phyloP scores from a whole-genome alignment of 208 protist genomes.

The Leishmania gerbilli region DNA sequence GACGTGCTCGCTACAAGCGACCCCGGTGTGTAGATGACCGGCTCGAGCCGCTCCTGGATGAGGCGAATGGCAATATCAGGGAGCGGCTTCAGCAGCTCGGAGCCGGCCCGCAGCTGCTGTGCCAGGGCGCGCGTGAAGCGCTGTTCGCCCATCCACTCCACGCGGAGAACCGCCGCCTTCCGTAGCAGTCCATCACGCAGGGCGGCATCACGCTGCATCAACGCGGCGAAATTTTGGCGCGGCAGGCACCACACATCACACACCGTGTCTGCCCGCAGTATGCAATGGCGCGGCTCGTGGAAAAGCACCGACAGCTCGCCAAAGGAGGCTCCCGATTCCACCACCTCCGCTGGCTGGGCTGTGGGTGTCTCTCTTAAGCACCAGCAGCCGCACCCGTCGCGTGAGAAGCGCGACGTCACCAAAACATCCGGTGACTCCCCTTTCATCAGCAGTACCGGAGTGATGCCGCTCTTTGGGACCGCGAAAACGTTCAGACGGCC shows the following conservation, averaged over 20 bases:
- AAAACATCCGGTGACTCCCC: background rate
- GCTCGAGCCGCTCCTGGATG: slow-evolving; percentile 84
- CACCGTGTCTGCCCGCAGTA: slow-evolving; percentile 62
- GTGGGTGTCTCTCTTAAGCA: background rate
- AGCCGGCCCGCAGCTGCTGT: slow-evolving; percentile 60
- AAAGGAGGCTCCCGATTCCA: slow-evolving; percentile 73
- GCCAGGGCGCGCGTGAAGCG: slow-evolving; percentile 68
- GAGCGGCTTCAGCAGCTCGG: slow-evolving; percentile 62
- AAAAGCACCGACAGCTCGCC: slow-evolving; percentile 87
- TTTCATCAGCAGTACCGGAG: background rate
- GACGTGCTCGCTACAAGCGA: slow-evolving; percentile 78
- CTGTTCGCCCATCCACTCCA: slow-evolving; percentile 86
- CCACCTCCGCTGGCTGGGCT: slow-evolving; percentile 25
- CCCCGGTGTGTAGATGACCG: slow-evolving; percentile 75
- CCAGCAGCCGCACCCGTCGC: slow-evolving; percentile 20
- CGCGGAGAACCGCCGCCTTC: slow-evolving; percentile 83
- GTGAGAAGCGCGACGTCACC: background rate
- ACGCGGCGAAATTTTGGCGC: slow-evolving; percentile 52
- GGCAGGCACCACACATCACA: slow-evolving; percentile 88
- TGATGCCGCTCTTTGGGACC: slow-evolving; percentile 8
- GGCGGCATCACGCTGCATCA: slow-evolving; percentile 71
- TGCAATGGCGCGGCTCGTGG: slow-evolving; percentile 72
- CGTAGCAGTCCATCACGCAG: slow-evolving; percentile 57
- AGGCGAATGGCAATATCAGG: slow-evolving; percentile 72
- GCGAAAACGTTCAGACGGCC: slow-evolving; percentile 66